A percentile compares a stretch with the other conserved stretches of the same genome.
Conservation (phyloP, 345 rosid genomes). For the Eucalyptus sp. region DNA sequence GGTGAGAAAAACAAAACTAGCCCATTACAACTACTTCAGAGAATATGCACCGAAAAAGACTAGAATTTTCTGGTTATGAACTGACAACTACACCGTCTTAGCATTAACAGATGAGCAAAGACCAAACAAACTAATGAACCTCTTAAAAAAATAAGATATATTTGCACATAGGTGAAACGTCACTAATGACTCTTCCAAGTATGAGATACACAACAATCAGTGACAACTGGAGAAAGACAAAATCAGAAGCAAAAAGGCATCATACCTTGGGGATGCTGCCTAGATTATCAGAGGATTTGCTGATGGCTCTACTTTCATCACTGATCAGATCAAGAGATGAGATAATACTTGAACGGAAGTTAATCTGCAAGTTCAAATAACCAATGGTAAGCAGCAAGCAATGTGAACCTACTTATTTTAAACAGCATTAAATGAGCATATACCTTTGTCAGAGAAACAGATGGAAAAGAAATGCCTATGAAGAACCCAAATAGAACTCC, state of each 20-base stretch:
- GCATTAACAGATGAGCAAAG: not conserved
- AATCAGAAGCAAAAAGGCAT: not conserved
- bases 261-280: conserved; percentile 38
- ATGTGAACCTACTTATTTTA: not conserved
- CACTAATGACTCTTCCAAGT: not conserved
- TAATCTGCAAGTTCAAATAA: conserved; percentile 43
- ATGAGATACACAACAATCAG: not conserved
- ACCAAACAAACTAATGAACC: not conserved
- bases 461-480: conserved; percentile 63
- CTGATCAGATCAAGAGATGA: conserved; percentile 32
- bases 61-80: not conserved
- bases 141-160: not conserved
- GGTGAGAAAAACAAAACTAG: not conserved
- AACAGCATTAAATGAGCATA: not conserved
- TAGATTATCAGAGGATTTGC: conserved; percentile 21
- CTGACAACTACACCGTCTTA: not conserved
- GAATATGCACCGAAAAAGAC: not conserved
- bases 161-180: not conserved
- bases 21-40: not conserved
- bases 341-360: conserved; percentile 37
- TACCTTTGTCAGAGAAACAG: conserved; percentile 57
- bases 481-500: conserved; percentile 73
- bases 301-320: conserved; percentile 12
- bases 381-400: not conserved
- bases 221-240: not conserved